Evolutionary conservation across 208 protist genomes (phyloP), one percentile per base, ranked within the genome.

Genomic region (Balamuthia mandrillaris): DNA sequence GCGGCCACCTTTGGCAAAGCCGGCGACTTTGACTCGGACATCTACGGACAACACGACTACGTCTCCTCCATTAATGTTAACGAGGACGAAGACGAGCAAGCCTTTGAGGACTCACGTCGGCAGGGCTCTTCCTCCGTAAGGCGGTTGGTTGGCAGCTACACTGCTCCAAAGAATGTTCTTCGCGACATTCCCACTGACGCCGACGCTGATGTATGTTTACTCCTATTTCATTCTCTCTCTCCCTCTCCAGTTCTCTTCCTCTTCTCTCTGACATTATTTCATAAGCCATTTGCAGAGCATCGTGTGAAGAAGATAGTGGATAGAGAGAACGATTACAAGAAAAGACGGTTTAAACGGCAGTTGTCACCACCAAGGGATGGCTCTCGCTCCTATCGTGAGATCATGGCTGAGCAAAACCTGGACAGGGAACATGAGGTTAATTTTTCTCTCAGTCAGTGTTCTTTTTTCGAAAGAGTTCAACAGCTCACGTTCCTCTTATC

Each of bases 321-420:
- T 37, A 24, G 75, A 21, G 75, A 83, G 3, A 54, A 83, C 39
- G 75, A 83, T 42, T 83, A 83, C 75, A 83, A 83, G 39, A 61
- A 66, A 37, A 33, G 75, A 0, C 49, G 75, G 9, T 14, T 83
- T 18, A 63, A 83, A 4, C 75, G 75, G 18, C 49, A 83, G 54
- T 29, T 83, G 49, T 47, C 45, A 31, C 29, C 52, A 14, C 33
- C 39, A 7, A 49, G 72, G n/a, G n/a, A n/a, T n/a, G n/a, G n/a
- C n/a, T n/a, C n/a, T 10, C 27, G 35, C 21, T 83, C 75, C 51
- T 83, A 68, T 24, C 49, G 56, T 29, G 75, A 83, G 21, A 33
- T 47, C 31, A 83, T 83, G 75, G 47, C 66, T n/a, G 75, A 83
- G 24, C 60, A 47, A 14, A 54, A 47, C 7, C 75, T 83, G 41